phyloP scores from a whole-genome alignment of 768 basidiomycete species.

The Phylloporus sp. region DNA sequence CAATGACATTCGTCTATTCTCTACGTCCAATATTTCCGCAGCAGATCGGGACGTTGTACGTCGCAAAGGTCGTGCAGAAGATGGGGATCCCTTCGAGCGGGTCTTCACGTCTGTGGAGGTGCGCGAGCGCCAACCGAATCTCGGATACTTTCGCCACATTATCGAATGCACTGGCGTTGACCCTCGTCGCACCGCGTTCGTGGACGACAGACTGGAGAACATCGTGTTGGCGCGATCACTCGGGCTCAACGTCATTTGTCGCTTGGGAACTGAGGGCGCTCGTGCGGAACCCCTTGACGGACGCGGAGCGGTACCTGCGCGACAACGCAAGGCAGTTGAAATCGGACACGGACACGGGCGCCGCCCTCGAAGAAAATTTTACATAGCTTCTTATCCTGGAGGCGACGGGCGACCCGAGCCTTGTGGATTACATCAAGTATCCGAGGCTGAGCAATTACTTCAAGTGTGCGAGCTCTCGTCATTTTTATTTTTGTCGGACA shows the following conservation, averaged over 20 bases:
- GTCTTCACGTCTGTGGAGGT: slow-evolving; percentile 18
- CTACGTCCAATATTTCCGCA: slow-evolving; percentile 21
- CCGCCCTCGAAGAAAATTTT: slow-evolving; percentile 18
- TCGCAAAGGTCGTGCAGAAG: slow-evolving; percentile 7
- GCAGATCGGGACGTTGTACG: slow-evolving; percentile 21
- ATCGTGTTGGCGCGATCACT: slow-evolving; percentile 16
- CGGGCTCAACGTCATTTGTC: slow-evolving; percentile 18
- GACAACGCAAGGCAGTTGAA: slow-evolving; percentile 15
- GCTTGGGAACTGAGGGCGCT: slow-evolving; percentile 11
- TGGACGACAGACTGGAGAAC: slow-evolving; percentile 22
- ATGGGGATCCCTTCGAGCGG: slow-evolving; percentile 19
- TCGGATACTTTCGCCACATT: slow-evolving; percentile 16
- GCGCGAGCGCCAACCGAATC: slow-evolving; percentile 18
- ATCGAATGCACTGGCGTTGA: slow-evolving; percentile 15
- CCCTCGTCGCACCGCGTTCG: slow-evolving; percentile 18
- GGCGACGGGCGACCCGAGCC: slow-evolving; percentile 11
- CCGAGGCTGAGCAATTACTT: slow-evolving; percentile 21
- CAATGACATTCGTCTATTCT: slow-evolving; percentile 10
- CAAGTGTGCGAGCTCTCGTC: slow-evolving; percentile 5
- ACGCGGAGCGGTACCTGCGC: slow-evolving; percentile 13
- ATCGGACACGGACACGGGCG: slow-evolving; percentile 11
- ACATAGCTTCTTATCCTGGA: slow-evolving; percentile 19
- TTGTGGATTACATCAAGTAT: slow-evolving; percentile 16
- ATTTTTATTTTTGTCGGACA: background rate
- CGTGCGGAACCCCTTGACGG: slow-evolving; percentile 13